Percentiles rank a stretch among this genome's conserved stretches.
These are phyloP conservation scores for Paraconiothyrium sp. DNA, from an alignment of 2,329 filamentous ascomycete genomes.

Conservation along the genomic window DNA sequence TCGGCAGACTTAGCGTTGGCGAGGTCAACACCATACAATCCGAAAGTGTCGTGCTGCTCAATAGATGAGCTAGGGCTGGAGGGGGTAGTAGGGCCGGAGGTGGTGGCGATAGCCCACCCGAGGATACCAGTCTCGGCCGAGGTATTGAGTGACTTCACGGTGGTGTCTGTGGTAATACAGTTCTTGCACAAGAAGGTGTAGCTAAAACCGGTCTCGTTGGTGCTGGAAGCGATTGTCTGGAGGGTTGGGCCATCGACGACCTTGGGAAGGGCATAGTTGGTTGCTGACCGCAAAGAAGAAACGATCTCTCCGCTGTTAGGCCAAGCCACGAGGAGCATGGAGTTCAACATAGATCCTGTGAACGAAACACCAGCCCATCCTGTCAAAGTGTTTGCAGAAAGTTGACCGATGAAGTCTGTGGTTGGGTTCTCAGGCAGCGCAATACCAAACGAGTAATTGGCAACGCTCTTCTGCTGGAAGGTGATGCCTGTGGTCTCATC, in stretches of 20 bases:
- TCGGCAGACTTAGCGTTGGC: constrained; percentile 30
- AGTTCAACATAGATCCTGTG: constrained; percentile 54
- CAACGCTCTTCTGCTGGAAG: constrained; percentile 32
- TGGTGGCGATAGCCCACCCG: constrained; percentile 29
- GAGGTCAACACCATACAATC: constrained; percentile 29
- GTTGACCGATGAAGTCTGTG: constrained; percentile 62
- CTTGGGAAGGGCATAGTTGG: constrained; percentile 53
- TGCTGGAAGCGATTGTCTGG: constrained; percentile 56
- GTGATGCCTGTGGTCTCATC: constrained; percentile 26
- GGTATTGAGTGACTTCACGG: constrained; percentile 17
- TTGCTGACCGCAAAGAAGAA: constrained; percentile 52
- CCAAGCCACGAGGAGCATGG: constrained; percentile 59
- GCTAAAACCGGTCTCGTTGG: constrained; percentile 60
- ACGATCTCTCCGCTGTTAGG: constrained; percentile 55
- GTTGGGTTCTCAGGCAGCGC: constrained; percentile 54
- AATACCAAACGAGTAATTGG: constrained; percentile 57
- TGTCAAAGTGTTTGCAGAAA: constrained; percentile 54
- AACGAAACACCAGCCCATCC: constrained; percentile 61
- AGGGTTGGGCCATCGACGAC: constrained; percentile 49
- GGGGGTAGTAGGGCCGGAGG: constrained; percentile 22
- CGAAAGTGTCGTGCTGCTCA: constrained; percentile 20
- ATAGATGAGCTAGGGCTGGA: constrained; percentile 14
- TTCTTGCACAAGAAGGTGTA: constrained; percentile 60
- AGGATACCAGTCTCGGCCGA: constrained; percentile 12
- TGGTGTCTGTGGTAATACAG: constrained; percentile 23